Evolutionary conservation across 345 rosid species (phyloP), one percentile per base, ranked within the genome.

Genomic region (Aquilaria sinensis): DNA sequence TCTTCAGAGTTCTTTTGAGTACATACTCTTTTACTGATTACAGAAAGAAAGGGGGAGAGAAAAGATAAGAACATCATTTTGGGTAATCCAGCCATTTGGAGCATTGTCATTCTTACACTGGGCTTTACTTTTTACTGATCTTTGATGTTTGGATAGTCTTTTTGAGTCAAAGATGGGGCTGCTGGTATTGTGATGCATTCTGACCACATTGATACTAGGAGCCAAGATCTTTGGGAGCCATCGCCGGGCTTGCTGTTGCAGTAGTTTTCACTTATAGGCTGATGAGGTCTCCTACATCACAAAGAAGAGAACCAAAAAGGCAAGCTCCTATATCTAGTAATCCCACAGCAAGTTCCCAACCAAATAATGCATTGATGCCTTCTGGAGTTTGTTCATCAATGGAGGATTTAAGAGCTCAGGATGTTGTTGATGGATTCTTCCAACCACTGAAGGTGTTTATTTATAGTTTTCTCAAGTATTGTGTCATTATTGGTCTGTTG

Each of bases 211-310:
- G 71, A 23, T 23, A 23, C 23, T 23, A 91, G 97, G 95, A 88
- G 79, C 76, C 90, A 47, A 67, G 88, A 60, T 88, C 97, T 8
- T 78, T 83, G 64, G 96, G 96, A 57, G 96, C 97, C 12, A 78
- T 88, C 53, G 97, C 89, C 11, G 96, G 97, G 47, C 81, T 91
- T 71, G 96, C 97, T 51, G 81, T 91, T 45, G 96, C 97, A 2
- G 72, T 91, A 62, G 84, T 84, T 15, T 88, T 88, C 60, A 81
- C 89, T 1, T 91, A 92, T 94, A 84, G 89, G 58, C 72, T 86
- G 50, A 58, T 86, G 55, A 84, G 97, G 71, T 68, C 92, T 16
- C 85, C 91, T 13, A 60, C 70, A 53, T 72, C 75, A 62, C 92
- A 69, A 63, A 80, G 86, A 78, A 83, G 94, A 76, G 84, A 69